These are phyloP conservation scores for Rhynchospora breviuscula DNA, from an alignment of 176 grass and related monocot genomes.

Conservation along the genomic window DNA sequence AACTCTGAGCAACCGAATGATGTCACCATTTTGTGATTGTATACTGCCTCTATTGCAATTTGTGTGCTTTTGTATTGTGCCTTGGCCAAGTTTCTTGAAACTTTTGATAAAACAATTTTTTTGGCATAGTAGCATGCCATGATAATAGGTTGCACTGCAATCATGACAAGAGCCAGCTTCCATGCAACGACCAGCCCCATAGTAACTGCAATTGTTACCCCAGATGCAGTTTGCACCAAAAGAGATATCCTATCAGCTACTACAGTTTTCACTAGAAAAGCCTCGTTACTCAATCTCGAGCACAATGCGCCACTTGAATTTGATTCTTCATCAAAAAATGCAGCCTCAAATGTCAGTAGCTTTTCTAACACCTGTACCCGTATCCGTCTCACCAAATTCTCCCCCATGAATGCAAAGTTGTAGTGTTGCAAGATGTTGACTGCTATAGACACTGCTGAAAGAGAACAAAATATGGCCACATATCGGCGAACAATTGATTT, in stretches of 20 bases:
- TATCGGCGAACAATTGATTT: conserved; percentile 63
- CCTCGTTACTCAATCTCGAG: conserved; percentile 76
- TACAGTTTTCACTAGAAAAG: conserved; percentile 88
- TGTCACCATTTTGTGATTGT: conserved; percentile 97
- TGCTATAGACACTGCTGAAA: conserved; percentile 64
- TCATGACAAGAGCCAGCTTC: conserved; percentile 99
- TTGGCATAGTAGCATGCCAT: conserved; percentile 90
- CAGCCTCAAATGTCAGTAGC: conserved; percentile 85
- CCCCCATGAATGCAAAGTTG: conserved; percentile 90
- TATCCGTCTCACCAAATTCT: conserved; percentile 85
- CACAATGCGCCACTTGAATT: conserved; percentile 84
- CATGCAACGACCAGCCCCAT: conserved; percentile 89
- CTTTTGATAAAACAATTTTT: conserved; percentile 87
- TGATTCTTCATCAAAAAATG: conserved; percentile 93
- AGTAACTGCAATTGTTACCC: conserved; percentile 69
- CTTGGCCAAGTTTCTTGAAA: conserved; percentile 78
- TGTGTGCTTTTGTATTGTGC: conserved; percentile 90
- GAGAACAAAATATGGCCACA: conserved; percentile 72
- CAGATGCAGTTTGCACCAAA: conserved; percentile 83
- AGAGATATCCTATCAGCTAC: conserved; percentile 93
- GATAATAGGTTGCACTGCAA: conserved; percentile 86
- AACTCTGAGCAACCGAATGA: conserved; percentile 76
- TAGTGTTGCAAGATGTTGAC: conserved; percentile 90
- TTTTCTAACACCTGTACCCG: conserved; percentile 78
- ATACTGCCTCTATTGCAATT: conserved; percentile 92